phyloP scores from a whole-genome alignment of 2,329 filamentous ascomycete genomes.

The Aspergillus ochraceoroseus region DNA sequence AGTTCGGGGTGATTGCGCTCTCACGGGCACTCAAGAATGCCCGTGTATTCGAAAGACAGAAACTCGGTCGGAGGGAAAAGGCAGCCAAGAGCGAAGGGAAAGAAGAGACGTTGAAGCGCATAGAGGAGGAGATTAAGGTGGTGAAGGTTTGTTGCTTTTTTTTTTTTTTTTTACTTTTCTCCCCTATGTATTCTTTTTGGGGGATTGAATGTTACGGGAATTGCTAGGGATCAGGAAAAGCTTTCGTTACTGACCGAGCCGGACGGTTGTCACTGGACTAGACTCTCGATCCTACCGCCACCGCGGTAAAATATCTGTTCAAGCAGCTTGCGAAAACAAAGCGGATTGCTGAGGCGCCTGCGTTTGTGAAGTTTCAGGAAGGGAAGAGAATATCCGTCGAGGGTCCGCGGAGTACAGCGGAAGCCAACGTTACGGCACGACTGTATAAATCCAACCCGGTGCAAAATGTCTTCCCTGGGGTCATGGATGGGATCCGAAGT shows the following conservation, averaged over 20 bases:
- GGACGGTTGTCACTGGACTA: too few relatives aligned
- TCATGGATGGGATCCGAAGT: slow-evolving; percentile 41
- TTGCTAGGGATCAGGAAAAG: too few relatives aligned
- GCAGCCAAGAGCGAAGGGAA: slow-evolving; percentile 42
- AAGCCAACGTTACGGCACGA: slow-evolving; percentile 55
- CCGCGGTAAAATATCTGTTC: slow-evolving; percentile 52
- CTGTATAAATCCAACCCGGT: slow-evolving; percentile 58
- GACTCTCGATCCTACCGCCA: slow-evolving; percentile 48
- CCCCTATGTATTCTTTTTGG: neutral
- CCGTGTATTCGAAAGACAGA: slow-evolving; percentile 60
- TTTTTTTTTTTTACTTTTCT: neutral
- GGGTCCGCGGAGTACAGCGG: slow-evolving; percentile 43
- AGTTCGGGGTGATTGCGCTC: slow-evolving; percentile 49
- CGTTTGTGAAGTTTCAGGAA: slow-evolving; percentile 43
- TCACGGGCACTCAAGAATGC: slow-evolving; percentile 53
- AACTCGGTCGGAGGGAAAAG: slow-evolving; percentile 57
- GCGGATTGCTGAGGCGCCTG: slow-evolving; percentile 49
- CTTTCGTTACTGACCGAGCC: too few relatives aligned
- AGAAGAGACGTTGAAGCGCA: slow-evolving; percentile 37
- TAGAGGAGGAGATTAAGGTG: slow-evolving; percentile 53
- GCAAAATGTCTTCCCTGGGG: slow-evolving; percentile 50
- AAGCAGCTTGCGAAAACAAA: slow-evolving; percentile 56
- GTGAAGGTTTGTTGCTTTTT: slow-evolving; percentile 47
- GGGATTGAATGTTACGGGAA: too few relatives aligned
- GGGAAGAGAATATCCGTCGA: slow-evolving; percentile 36